Evolutionary conservation across 495 filamentous ascomycete genomes (phyloP).

Genomic region (Xylaria cubensis): DNA sequence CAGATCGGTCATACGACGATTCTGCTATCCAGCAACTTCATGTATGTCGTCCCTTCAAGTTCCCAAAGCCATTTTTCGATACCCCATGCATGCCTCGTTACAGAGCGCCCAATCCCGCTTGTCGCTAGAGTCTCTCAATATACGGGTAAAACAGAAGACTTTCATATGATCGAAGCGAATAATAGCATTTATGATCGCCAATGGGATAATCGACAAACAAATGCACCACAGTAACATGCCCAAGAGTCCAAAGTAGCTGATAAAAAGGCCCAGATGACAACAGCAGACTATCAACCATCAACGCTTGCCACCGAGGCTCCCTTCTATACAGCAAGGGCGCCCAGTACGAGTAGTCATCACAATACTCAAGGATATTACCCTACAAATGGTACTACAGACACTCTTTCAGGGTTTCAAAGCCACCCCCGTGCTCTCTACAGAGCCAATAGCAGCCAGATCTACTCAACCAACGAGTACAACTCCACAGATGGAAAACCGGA

Average conservation of each 20-base stretch:
- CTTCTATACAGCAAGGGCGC: slow-evolving; percentile 33
- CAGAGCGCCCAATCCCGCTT: not conserved
- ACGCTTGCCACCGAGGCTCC: slow-evolving; percentile 33
- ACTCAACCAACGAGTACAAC: slow-evolving; percentile 32
- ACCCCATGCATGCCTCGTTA: not conserved
- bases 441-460: slow-evolving; percentile 31
- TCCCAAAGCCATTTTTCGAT: slow-evolving; percentile 19
- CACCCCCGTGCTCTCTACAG: slow-evolving; percentile 32
- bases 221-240: not conserved
- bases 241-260: slow-evolving; percentile 19
- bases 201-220: not conserved
- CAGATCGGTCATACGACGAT: slow-evolving; percentile 31
- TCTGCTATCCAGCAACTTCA: slow-evolving; percentile 30
- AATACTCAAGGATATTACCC: slow-evolving; percentile 34
- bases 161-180: not conserved
- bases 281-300: slow-evolving; percentile 35
- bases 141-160: not conserved
- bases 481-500: slow-evolving; percentile 34
- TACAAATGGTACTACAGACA: slow-evolving; percentile 32
- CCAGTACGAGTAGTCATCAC: slow-evolving; percentile 30
- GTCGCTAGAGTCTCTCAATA: slow-evolving; percentile 2
- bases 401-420: slow-evolving; percentile 33
- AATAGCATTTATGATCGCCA: not conserved
- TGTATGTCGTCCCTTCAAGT: slow-evolving; percentile 37
- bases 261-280: slow-evolving; percentile 32